Evolutionary conservation across 805 yeast species (phyloP).

Genomic region (Diddensiella caesifluorescens): DNA sequence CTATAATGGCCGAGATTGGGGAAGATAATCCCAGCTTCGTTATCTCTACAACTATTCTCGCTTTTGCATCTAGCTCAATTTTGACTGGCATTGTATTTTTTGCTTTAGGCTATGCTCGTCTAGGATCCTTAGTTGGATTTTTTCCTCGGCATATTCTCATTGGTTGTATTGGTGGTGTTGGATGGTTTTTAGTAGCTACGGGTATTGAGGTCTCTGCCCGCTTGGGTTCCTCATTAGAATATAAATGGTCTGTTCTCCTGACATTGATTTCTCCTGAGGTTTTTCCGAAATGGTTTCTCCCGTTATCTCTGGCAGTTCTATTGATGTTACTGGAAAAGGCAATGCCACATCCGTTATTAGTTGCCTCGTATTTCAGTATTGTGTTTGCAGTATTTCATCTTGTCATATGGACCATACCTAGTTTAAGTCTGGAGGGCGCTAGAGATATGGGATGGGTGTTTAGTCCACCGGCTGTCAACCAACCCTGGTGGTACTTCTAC

Average conservation of each 20-base stretch:
- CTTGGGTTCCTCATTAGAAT: conserved; percentile 65
- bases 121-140: conserved; percentile 87
- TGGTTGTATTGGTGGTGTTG: conserved; percentile 98
- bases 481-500: conserved; percentile 89
- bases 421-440: conserved; percentile 54
- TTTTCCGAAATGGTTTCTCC: conserved; percentile 65
- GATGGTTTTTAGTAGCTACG: conserved; percentile 83
- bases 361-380: conserved; percentile 73
- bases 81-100: conserved; percentile 83
- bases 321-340: conserved; percentile 60
- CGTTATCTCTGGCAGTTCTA: conserved; percentile 55
- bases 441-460: conserved; percentile 85
- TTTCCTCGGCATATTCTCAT: conserved; percentile 94
- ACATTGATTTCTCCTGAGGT: conserved; percentile 39
- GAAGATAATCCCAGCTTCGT: conserved; percentile 42
- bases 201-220: conserved; percentile 90
- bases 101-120: conserved; percentile 64
- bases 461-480: conserved; percentile 51
- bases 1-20: conserved; percentile 56
- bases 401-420: conserved; percentile 59
- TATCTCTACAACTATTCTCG: conserved; percentile 78
- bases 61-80: conserved; percentile 77
- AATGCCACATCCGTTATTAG: conserved; percentile 62
- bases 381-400: conserved; percentile 69
- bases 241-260: conserved; percentile 38